Conservation (phyloP, 2,329 filamentous ascomycete genomes). For the Clonostachys byssicola region DNA sequence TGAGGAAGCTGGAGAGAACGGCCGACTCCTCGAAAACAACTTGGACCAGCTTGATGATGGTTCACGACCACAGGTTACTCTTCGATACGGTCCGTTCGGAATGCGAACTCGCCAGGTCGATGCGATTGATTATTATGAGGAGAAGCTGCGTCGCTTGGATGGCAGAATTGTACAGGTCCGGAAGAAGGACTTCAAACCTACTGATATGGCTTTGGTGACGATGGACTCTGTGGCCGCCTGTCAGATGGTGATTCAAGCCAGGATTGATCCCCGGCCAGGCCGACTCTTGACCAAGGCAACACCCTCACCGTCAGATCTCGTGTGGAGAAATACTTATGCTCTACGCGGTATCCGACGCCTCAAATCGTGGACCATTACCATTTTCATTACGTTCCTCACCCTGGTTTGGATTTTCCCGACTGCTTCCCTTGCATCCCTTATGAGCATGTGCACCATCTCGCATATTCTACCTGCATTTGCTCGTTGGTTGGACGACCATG, state of each 20-base stretch:
- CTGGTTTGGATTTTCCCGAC: slow-evolving; percentile 86
- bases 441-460: slow-evolving; percentile 78
- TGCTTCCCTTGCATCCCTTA: slow-evolving; percentile 69
- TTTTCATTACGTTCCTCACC: slow-evolving; percentile 77
- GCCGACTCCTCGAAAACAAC: slow-evolving; percentile 52
- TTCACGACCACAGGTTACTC: slow-evolving; percentile 61
- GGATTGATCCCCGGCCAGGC: slow-evolving; percentile 85
- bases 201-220: slow-evolving; percentile 88
- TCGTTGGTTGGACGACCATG: slow-evolving; percentile 61
- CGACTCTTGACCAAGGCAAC: slow-evolving; percentile 81
- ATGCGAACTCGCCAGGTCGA: slow-evolving; percentile 72
- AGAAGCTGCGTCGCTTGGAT: slow-evolving; percentile 75
- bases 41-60: slow-evolving; percentile 27
- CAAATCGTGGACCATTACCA: slow-evolving; percentile 78
- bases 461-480: slow-evolving; percentile 69
- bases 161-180: slow-evolving; percentile 68
- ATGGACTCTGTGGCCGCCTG: slow-evolving; percentile 92
- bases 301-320: slow-evolving; percentile 85
- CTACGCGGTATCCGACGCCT: slow-evolving; percentile 69
- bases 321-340: slow-evolving; percentile 92
- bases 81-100: slow-evolving; percentile 76
- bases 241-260: slow-evolving; percentile 95
- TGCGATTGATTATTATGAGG: slow-evolving; percentile 91
- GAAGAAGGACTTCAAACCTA: slow-evolving; percentile 71
- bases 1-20: slow-evolving; percentile 48